Conservation (phyloP, 2,329 filamentous ascomycete species). For the Scedosporium aurantiacum region DNA sequence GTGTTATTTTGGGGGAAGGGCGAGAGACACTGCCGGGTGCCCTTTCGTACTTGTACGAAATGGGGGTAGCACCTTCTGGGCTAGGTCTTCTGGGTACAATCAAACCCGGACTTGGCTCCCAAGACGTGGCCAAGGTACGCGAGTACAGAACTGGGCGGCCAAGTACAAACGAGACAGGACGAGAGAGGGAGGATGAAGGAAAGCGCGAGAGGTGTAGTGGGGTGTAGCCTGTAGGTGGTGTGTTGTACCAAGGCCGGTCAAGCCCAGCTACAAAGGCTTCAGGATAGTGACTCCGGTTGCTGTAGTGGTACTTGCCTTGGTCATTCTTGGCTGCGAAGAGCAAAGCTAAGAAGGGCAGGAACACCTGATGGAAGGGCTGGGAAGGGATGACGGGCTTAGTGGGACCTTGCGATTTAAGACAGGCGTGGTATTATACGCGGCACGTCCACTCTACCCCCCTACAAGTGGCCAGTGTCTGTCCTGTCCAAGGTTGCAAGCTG, state of each 20-base stretch:
- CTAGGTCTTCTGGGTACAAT: neutral
- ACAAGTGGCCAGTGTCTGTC: neutral
- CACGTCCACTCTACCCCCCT: neutral
- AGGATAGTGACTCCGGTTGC: conserved; percentile 1
- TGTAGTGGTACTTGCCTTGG: neutral
- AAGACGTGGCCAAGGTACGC: neutral
- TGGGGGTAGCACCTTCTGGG: neutral
- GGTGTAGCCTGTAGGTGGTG: neutral
- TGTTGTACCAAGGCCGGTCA: conserved; percentile 1
- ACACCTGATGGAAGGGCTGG: neutral
- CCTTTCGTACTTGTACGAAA: conserved; percentile 1
- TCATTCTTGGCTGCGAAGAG: neutral
- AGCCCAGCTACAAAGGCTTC: conserved; percentile 1
- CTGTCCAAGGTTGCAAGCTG: neutral
- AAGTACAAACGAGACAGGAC: neutral
- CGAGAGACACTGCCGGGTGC: neutral
- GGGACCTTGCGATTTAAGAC: neutral
- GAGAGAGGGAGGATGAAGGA: neutral
- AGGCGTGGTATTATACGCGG: neutral
- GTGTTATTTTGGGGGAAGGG: conserved; percentile 3
- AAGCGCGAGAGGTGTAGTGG: neutral
- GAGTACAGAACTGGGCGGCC: neutral
- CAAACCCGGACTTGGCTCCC: neutral
- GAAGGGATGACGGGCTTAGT: neutral
- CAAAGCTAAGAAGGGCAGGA: neutral